phyloP scores from a whole-genome alignment of 2,329 filamentous ascomycete genomes.

The Bipolaris victoriae region DNA sequence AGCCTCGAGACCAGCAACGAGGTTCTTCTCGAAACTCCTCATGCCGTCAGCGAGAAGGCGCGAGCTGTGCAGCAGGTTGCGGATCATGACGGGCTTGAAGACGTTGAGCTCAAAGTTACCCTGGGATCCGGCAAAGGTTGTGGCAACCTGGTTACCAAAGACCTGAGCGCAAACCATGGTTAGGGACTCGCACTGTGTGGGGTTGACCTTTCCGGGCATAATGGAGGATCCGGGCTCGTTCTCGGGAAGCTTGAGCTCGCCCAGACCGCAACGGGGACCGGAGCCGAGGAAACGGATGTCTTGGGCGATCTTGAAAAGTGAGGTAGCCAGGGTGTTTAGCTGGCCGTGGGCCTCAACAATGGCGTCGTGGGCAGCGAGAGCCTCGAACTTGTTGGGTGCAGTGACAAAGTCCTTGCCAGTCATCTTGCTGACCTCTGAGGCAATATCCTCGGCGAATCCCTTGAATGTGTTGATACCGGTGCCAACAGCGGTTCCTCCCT shows the following conservation, averaged over 20 bases:
- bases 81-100: constrained; percentile 96
- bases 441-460: constrained; percentile 93
- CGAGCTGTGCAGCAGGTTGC: constrained; percentile 91
- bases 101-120: constrained; percentile 99
- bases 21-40: constrained; percentile 92
- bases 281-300: constrained; percentile 97
- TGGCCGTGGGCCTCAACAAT: constrained; percentile 92
- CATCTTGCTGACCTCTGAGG: constrained; percentile 87
- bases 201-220: constrained; percentile 99
- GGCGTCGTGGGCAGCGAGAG: constrained; percentile 92
- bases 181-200: constrained; percentile 95
- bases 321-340: constrained; percentile 89
- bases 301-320: constrained; percentile 97
- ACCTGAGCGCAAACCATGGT: constrained; percentile 98
- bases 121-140: constrained; percentile 93
- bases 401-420: constrained; percentile 94
- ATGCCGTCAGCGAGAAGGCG: constrained; percentile 90
- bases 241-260: constrained; percentile 90
- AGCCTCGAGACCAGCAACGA: constrained; percentile 84
- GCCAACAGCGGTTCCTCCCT: constrained; percentile 95
- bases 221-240: constrained; percentile 98
- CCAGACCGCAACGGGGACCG: constrained; percentile 92
- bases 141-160: constrained; percentile 94
- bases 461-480: constrained; percentile 97
- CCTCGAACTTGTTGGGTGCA: constrained; percentile 98